Base-by-base conservation (phyloP, 2,329 filamentous ascomycete genomes). In the Aspergillus awamori region DNA sequence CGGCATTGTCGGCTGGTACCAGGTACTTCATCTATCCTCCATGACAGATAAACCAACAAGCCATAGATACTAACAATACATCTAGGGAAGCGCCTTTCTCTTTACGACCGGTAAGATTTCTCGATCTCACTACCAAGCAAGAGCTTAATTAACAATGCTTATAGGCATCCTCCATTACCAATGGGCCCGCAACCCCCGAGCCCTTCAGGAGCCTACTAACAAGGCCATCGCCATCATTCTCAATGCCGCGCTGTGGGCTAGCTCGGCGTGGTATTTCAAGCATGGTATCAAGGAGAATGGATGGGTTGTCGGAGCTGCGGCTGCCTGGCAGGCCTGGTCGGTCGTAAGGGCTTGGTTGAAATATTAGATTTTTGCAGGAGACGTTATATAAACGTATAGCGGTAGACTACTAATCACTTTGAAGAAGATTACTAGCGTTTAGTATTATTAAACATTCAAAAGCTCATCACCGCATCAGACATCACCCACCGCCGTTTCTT, bases 191-290 rank as follows among this genome's bases (percentile, higher is more conserved):
- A 26, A 49, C 11, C 62, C 62, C 10, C 52, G 53, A 48, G 43
- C 38, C 33, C 66, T 75, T 1, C 62, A 65, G 6, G 70, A 74
- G 24, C 70, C 72, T 7, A 43, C 69, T 22, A 74, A 70, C 60
- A 74, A 72, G 58, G 66, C 64, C 2, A 71, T 74, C 20, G 73
- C 73, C 0, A 60, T 64, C 6, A 63, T 74, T 15, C 59, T 65
- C n/a, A 70, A 69, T 55, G 54, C 67, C 1, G 17, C 73, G 28
- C 67, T 74, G 8, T 70, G 66, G 65, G 62, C 63, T n/a, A 74
- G 72, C 51, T 69, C 71, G 11, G 67, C 59, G 4, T 74, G 73
- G 72, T 74, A 75, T 60, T 63, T 67, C 26, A 69, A 67, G 33
- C 57, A 69, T 11, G 69, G 72, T 1, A 64, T 74, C 26, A 67